Evolutionary conservation across 495 filamentous ascomycete genomes (phyloP).

Genomic region (Talaromyces proteolyticus): DNA sequence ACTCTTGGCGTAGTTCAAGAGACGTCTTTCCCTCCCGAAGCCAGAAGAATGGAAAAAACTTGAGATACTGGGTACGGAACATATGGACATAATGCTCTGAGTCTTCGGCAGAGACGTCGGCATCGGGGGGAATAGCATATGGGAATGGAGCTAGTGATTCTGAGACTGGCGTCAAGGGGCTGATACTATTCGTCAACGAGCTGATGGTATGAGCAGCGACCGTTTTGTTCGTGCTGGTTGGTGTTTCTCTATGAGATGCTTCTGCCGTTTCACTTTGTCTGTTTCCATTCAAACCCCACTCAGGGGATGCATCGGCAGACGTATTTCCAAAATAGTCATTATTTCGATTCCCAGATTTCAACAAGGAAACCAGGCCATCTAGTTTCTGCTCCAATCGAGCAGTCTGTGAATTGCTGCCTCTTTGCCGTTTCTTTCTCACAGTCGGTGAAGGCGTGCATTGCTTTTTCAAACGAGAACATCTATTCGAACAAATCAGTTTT

Average conservation of each 20-base stretch:
- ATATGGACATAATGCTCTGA: constrained; percentile 24
- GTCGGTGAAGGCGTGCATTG: constrained; percentile 23
- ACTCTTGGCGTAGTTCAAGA: constrained; percentile 25
- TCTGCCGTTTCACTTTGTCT: too few species aligned
- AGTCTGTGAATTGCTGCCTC: constrained; percentile 9
- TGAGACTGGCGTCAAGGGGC: not conserved
- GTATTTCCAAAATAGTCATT: not conserved
- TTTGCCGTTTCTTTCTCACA: constrained; percentile 15
- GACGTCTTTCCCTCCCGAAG: constrained; percentile 29
- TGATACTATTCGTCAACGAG: not conserved
- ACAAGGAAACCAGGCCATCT: constrained; percentile 34
- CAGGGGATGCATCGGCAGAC: too few species aligned
- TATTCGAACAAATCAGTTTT: constrained; percentile 9
- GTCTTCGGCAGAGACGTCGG: constrained; percentile 17
- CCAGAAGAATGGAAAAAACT: constrained; percentile 28
- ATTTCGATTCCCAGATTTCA: constrained; percentile 12
- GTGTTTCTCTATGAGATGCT: not conserved
- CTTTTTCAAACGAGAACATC: constrained; percentile 35
- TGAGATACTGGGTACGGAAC: constrained; percentile 9
- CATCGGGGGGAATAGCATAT: constrained; percentile 11
- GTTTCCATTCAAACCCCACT: too few species aligned
- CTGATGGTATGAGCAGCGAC: too few species aligned
- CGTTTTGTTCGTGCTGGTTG: not conserved
- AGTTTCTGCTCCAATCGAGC: constrained; percentile 38
- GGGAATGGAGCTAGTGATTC: constrained; percentile 14